A percentile compares a stretch with the other conserved stretches of the same genome.
These are phyloP conservation scores for Scytalidium sp. DNA, from an alignment of 2,329 filamentous ascomycete genomes.

Conservation along the genomic window DNA sequence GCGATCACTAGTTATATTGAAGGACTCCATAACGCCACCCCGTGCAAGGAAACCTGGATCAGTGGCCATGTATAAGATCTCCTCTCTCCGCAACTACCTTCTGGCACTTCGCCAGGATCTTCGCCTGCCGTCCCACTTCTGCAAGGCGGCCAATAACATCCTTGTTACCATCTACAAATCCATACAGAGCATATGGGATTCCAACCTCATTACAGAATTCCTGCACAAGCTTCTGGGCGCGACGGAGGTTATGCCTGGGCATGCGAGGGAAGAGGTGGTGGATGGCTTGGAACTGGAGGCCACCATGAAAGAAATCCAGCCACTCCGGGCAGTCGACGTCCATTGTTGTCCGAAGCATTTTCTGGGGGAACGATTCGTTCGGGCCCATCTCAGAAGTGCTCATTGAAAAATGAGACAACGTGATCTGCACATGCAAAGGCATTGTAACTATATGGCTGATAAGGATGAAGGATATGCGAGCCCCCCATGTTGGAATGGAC, in stretches of 20 bases:
- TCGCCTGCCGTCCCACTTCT: slow-evolving; percentile 77
- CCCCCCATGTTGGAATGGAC: slow-evolving; percentile 65
- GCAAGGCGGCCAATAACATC: slow-evolving; percentile 73
- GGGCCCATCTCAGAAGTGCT: slow-evolving; percentile 83
- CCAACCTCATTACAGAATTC: slow-evolving; percentile 80
- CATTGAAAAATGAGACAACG: slow-evolving; percentile 91
- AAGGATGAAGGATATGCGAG: slow-evolving; percentile 71
- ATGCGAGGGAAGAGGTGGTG: slow-evolving; percentile 84
- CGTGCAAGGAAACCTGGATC: not conserved
- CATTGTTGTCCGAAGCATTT: slow-evolving; percentile 91
- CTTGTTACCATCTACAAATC: slow-evolving; percentile 80
- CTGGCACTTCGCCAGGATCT: slow-evolving; percentile 74
- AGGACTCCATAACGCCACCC: no score
- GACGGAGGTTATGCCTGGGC: slow-evolving; percentile 79
- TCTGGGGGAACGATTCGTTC: slow-evolving; percentile 83
- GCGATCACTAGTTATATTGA: no score
- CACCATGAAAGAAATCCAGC: slow-evolving; percentile 87
- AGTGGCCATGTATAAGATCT: slow-evolving; percentile 26
- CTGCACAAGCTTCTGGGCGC: slow-evolving; percentile 70
- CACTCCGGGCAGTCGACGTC: slow-evolving; percentile 84
- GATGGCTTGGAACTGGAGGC: slow-evolving; percentile 84
- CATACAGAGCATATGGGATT: slow-evolving; percentile 82
- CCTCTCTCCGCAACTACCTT: slow-evolving; percentile 34
- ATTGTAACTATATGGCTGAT: slow-evolving; percentile 79
- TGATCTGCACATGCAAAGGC: slow-evolving; percentile 85